Evolutionary conservation across 140 eudicot species (phyloP).

Genomic region (Flaveria floridana): DNA sequence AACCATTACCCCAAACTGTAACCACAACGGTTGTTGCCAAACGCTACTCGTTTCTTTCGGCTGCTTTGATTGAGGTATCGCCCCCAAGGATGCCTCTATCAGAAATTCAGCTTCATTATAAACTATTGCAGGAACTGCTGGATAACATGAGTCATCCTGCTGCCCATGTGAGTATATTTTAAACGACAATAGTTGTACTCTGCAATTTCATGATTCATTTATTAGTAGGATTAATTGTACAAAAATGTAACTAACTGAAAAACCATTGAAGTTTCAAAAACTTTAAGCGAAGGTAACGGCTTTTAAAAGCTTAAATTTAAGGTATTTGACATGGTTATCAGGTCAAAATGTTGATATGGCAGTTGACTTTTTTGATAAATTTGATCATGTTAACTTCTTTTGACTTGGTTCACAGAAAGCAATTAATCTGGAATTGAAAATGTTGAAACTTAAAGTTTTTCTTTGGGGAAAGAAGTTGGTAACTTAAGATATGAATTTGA

Average conservation of each 20-base stretch:
- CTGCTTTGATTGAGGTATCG: slow-evolving; percentile 81
- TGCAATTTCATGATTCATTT: slow-evolving; percentile 8
- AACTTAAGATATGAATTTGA: not conserved
- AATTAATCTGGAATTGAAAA: not conserved
- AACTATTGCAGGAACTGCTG: slow-evolving; percentile 70
- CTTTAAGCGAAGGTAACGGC: not conserved
- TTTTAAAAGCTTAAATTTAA: not conserved
- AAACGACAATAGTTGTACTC: not conserved
- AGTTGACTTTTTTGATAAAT: not conserved
- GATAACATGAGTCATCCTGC: slow-evolving; percentile 86
- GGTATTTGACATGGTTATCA: not conserved
- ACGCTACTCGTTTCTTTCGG: slow-evolving; percentile 84
- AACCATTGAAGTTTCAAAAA: not conserved
- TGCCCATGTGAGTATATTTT: slow-evolving; percentile 67
- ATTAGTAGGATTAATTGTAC: not conserved
- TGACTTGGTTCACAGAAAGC: not conserved
- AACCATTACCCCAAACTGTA: slow-evolving; percentile 78
- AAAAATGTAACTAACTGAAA: not conserved
- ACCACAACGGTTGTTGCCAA: slow-evolving; percentile 85
- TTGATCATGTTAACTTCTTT: not conserved
- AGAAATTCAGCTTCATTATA: slow-evolving; percentile 67
- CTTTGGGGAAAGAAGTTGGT: not conserved
- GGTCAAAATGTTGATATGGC: not conserved
- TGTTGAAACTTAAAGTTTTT: not conserved
- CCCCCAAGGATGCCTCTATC: slow-evolving; percentile 69